phyloP scores from a whole-genome alignment of 495 filamentous ascomycete genomes.

The Lophiotrema nucula region DNA sequence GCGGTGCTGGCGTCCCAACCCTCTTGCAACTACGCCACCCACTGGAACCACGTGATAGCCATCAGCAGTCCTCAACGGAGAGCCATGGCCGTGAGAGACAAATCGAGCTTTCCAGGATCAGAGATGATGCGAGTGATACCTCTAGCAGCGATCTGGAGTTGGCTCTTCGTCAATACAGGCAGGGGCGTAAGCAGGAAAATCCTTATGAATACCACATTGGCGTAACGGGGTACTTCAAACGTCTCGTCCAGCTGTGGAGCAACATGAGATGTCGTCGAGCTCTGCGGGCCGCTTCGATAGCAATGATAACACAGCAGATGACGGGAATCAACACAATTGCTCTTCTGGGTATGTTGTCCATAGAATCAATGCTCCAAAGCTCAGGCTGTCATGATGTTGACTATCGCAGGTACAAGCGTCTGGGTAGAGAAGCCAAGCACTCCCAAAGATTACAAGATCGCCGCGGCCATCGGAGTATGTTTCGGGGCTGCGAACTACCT shows the following conservation, averaged over 20 bases:
- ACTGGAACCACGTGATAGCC: slow-evolving; percentile 11
- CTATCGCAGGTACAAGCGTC: slow-evolving; percentile 9
- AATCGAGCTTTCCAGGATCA: not conserved
- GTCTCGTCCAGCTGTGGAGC: slow-evolving; percentile 1
- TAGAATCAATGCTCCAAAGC: no score
- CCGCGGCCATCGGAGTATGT: slow-evolving; percentile 3
- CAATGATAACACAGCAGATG: slow-evolving; percentile 10
- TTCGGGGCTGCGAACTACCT: slow-evolving; percentile 16
- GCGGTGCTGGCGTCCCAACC: no score
- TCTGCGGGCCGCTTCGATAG: not conserved
- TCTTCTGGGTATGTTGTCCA: no score
- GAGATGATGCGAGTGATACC: not conserved
- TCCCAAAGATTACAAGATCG: not conserved
- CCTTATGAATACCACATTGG: slow-evolving; percentile 19
- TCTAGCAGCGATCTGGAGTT: slow-evolving; percentile 5
- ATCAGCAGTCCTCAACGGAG: not conserved
- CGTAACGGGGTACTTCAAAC: slow-evolving; percentile 15
- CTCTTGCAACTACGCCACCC: no score
- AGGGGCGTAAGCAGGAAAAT: slow-evolving; percentile 1
- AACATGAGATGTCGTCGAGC: slow-evolving; percentile 12
- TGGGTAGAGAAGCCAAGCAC: slow-evolving; percentile 3
- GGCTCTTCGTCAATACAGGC: not conserved
- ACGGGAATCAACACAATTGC: slow-evolving; percentile 3
- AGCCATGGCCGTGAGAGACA: not conserved
- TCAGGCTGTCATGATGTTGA: no score